These are phyloP conservation scores for Helicostylum pulchrum DNA, from an alignment of 192 early-diverging fungal genomes.

Conservation along the genomic window DNA sequence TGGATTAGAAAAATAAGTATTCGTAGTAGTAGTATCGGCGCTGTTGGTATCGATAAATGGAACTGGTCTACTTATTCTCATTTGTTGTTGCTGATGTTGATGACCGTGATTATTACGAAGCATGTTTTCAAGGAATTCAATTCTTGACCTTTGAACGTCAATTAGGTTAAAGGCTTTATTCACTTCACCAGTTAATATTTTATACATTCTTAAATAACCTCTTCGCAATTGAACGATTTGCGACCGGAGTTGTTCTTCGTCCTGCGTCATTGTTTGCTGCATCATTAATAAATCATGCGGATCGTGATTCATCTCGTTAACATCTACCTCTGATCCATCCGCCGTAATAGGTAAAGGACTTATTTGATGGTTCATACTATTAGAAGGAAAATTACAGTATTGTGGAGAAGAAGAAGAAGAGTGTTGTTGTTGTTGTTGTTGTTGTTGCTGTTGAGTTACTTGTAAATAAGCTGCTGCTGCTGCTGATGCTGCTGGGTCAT, in stretches of 20 bases:
- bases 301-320: neutral
- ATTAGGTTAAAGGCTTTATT: conserved; percentile 8
- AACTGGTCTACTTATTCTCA: neutral
- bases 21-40: neutral
- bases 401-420: neutral
- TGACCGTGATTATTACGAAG: neutral
- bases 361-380: neutral
- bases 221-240: conserved; percentile 8
- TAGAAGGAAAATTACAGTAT: too few relatives aligned
- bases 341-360: neutral
- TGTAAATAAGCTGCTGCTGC: too few relatives aligned
- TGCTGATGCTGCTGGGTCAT: too few relatives aligned
- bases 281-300: conserved; percentile 13
- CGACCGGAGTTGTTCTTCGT: conserved; percentile 12
- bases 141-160: conserved; percentile 12
- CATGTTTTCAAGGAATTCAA: conserved; percentile 11
- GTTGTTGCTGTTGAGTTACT: neutral
- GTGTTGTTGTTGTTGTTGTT: too few relatives aligned
- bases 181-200: conserved; percentile 10
- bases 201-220: conserved; percentile 13
- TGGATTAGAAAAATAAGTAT: conserved; percentile 9
- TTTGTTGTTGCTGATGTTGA: neutral
- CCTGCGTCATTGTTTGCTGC: conserved; percentile 17
- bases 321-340: conserved; percentile 9
- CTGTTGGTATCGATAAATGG: conserved; percentile 6